phyloP scores from a whole-genome alignment of 164 flowering plant species.

The Annona squamosa region DNA sequence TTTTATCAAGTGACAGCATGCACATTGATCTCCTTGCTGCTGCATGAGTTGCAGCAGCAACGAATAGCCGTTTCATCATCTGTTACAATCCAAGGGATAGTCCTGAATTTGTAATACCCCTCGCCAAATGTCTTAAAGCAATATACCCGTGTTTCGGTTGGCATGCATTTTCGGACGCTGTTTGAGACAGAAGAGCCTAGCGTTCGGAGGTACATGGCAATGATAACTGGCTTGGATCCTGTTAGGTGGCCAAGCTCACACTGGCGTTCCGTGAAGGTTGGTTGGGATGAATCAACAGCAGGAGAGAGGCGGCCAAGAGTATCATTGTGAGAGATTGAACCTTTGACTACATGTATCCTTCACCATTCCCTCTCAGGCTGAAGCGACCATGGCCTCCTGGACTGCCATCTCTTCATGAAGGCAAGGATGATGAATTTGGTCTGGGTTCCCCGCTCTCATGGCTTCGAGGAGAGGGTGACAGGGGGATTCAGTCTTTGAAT shows the following conservation, averaged over 20 bases:
- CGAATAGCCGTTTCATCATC: too few relatives aligned
- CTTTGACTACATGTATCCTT: constrained; percentile 96
- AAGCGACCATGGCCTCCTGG: constrained; percentile 96
- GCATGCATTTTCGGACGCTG: constrained; percentile 84
- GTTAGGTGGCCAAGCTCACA: too few relatives aligned
- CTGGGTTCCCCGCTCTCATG: constrained; percentile 72
- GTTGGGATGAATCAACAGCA: constrained; percentile 99
- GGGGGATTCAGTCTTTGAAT: constrained; percentile 61
- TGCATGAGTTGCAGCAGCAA: too few relatives aligned
- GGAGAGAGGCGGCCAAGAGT: constrained; percentile 99
- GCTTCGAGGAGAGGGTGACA: constrained; percentile 63
- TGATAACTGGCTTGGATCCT: too few relatives aligned
- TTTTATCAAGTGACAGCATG: too few relatives aligned
- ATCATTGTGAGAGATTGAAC: constrained; percentile 96
- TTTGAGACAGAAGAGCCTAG: constrained; percentile 87
- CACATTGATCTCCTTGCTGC: too few relatives aligned
- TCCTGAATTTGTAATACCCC: too few relatives aligned
- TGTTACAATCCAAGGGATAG: too few relatives aligned
- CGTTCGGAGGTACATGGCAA: constrained; percentile 49
- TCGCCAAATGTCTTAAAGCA: constrained; percentile 60
- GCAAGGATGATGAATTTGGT: constrained; percentile 70
- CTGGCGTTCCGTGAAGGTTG: constrained; percentile 29
- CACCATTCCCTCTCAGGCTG: constrained; percentile 81
- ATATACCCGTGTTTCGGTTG: constrained; percentile 85
- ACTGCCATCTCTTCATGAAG: constrained; percentile 60